phyloP scores from a whole-genome alignment of 345 rosid species.

The Aethionema arabicum region DNA sequence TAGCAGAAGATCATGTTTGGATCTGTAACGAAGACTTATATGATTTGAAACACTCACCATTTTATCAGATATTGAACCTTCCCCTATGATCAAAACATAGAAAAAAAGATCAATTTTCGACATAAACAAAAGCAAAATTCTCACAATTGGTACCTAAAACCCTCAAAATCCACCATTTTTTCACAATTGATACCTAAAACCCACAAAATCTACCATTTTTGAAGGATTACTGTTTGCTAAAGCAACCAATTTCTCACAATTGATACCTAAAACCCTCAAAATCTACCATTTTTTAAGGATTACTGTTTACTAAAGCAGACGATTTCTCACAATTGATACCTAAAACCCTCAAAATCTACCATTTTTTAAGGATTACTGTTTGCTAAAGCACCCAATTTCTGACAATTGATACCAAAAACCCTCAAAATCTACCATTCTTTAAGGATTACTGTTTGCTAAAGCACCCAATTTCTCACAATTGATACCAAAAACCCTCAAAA shows the following conservation, averaged over 20 bases:
- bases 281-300: constrained; percentile 1
- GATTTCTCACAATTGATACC: constrained; percentile 14
- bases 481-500: neutral
- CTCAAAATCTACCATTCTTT: constrained; percentile 6
- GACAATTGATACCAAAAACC: constrained; percentile 1
- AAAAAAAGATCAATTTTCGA: constrained; percentile 4
- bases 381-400: constrained; percentile 11
- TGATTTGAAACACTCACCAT: constrained; percentile 60
- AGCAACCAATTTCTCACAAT: constrained; percentile 18
- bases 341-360: constrained; percentile 1
- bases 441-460: neutral
- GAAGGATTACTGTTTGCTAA: neutral
- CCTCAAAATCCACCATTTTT: neutral
- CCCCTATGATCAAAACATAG: constrained; percentile 50
- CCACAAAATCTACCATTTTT: constrained; percentile 7
- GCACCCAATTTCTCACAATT: constrained; percentile 17
- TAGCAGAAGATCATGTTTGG: constrained; percentile 23
- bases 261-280: neutral
- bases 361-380: neutral
- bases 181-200: constrained; percentile 4
- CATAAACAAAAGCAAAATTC: constrained; percentile 18
- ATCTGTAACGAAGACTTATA: constrained; percentile 13
- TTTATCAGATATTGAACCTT: constrained; percentile 93
- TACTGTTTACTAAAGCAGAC: constrained; percentile 7
- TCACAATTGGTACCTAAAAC: neutral